Evolutionary conservation across 1,284 basidiomycete species (phyloP), one percentile per base, ranked within the genome.

Genomic region (Tausonia pullulans): DNA sequence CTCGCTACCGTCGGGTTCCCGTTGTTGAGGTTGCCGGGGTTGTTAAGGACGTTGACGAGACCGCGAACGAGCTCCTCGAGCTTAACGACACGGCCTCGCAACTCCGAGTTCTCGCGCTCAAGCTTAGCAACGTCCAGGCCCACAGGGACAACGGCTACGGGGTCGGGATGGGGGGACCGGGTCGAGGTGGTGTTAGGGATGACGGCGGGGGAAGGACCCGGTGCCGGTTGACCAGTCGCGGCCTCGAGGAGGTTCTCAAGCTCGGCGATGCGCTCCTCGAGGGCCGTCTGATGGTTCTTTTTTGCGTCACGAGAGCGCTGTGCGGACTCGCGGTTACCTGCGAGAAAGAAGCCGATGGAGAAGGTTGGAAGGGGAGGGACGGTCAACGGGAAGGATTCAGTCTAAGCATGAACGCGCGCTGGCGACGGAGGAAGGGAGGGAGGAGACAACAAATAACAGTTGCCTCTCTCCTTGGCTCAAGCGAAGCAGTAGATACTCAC

Each of bases 281-380:
- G 61, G 3, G 51, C 61, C 27, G 48, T n/a, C 52, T 66, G 61
- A 49, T 63, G 65, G 11, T 66, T 62, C 52, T 66, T 66, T 52
- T 66, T 66, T 14, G 65, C 65, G 58, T 66, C 65, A 14, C 65
- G 56, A 16, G 57, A 60, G 40, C 65, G 57, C 51, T 66, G 65
- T 43, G 65, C 65, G 9, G 65, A 66, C 4, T 58, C 61, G 57
- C 65, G 61, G 14, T 66, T 66, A n/a, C 64, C 64, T 65, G 60
- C 8, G 41, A 5, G 14, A 10, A 27, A 10, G 41, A 50, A 41
- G 45, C 39, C 14, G 9, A n/a, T 8, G 48, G 10, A 9, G 5
- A 46, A 43, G 27, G 61, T 41, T n/a, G 41, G 44, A 50, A 50
- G 61, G 44, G 40, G 54, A 49, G 11, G 46, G 43, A 27, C 48